These are phyloP conservation scores for Micractinium conductrix DNA, from an alignment of 139 green algal species.

Conservation along the genomic window DNA sequence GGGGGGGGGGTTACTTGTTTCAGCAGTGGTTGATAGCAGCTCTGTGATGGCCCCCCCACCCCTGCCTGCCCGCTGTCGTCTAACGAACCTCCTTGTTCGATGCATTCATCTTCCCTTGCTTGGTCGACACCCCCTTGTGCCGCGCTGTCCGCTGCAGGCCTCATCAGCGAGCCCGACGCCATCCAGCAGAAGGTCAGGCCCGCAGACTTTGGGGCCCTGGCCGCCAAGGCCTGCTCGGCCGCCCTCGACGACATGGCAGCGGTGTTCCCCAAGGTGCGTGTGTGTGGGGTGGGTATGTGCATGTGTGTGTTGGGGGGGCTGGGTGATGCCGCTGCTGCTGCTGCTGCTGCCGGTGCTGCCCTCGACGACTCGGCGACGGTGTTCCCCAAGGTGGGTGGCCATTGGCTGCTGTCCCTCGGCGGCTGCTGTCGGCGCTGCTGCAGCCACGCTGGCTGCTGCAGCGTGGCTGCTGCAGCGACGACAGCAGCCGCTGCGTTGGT, in stretches of 20 bases:
- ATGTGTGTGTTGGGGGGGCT: no score
- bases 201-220: constrained; percentile 53
- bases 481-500: no score
- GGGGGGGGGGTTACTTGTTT: background rate
- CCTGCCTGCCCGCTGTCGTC: no score
- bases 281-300: no score
- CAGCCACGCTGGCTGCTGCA: no score
- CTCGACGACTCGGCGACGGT: no score
- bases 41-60: background rate
- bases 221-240: constrained; percentile 56
- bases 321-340: no score
- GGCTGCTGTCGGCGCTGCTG: no score
- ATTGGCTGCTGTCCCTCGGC: no score
- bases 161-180: constrained; percentile 49
- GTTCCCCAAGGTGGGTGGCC: no score
- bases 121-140: background rate
- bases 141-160: constrained; percentile 2
- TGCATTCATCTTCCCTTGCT: background rate
- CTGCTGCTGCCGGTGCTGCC: no score
- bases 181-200: constrained; percentile 47
- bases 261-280: constrained; percentile 41
- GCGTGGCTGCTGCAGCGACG: no score
- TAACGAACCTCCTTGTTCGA: background rate
- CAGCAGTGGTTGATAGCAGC: background rate
- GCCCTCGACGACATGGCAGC: constrained; percentile 9